A percentile compares a stretch with the other conserved stretches of the same genome.
Conservation (phyloP, 768 basidiomycete species). For the Lyophyllum semitale region DNA sequence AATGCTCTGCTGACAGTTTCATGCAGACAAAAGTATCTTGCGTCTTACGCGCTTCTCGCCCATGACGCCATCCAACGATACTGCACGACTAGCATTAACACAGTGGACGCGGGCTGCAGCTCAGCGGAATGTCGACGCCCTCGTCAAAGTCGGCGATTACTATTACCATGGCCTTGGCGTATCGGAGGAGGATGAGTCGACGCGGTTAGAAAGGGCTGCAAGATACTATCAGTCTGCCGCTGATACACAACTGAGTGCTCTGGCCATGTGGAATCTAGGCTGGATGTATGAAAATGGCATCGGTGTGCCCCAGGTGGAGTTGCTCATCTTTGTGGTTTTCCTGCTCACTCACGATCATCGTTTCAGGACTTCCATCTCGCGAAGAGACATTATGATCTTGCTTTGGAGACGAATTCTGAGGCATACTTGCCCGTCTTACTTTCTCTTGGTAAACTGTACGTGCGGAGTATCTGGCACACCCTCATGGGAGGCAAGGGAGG, state of each 20-base stretch:
- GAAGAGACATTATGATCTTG: slow-evolving; percentile 92
- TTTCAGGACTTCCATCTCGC: slow-evolving; percentile 92
- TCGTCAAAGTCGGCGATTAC: slow-evolving; percentile 98
- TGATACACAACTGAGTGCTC: slow-evolving; percentile 87
- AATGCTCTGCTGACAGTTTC: neutral
- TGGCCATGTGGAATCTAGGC: slow-evolving; percentile 98
- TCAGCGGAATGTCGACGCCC: slow-evolving; percentile 93
- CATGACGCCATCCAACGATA: slow-evolving; percentile 76
- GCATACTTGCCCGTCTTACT: slow-evolving; percentile 87
- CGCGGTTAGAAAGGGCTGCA: slow-evolving; percentile 86
- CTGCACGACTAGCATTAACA: slow-evolving; percentile 80
- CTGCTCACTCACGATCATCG: neutral
- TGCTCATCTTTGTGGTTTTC: neutral
- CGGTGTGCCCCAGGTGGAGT: slow-evolving; percentile 79
- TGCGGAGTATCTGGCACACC: slow-evolving; percentile 83
- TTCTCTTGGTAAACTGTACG: slow-evolving; percentile 80
- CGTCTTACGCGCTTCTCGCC: slow-evolving; percentile 70
- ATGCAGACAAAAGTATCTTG: slow-evolving; percentile 67
- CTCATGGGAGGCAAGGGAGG: slow-evolving; percentile 70
- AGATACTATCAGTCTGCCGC: slow-evolving; percentile 94
- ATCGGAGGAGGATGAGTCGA: slow-evolving; percentile 59
- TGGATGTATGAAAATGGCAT: slow-evolving; percentile 99
- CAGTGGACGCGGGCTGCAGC: slow-evolving; percentile 95
- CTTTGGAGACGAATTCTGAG: slow-evolving; percentile 84
- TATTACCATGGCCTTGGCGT: slow-evolving; percentile 91